These are phyloP conservation scores for Ceratocystis cubensis DNA, from an alignment of 2,329 filamentous ascomycete species.

Conservation along the genomic window DNA sequence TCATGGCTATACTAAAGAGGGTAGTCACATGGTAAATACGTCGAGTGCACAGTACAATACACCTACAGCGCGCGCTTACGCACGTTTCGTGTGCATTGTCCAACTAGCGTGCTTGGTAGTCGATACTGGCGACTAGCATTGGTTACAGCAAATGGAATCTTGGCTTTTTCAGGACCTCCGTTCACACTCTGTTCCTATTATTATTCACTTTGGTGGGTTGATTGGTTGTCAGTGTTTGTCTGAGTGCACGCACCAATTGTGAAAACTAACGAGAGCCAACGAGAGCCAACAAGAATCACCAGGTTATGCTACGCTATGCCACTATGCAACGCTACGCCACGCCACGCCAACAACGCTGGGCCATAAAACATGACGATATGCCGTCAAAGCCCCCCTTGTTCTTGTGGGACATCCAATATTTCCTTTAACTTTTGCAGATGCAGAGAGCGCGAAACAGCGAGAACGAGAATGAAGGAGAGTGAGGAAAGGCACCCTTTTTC, in stretches of 20 bases:
- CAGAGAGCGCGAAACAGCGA: slow-evolving; percentile 9
- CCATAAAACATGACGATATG: slow-evolving; percentile 9
- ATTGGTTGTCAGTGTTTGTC: background rate
- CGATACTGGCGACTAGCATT: background rate
- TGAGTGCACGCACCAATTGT: background rate
- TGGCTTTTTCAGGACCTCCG: background rate
- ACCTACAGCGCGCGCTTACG: too few species aligned
- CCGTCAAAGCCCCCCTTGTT: slow-evolving; percentile 6
- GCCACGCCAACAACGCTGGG: slow-evolving; percentile 1
- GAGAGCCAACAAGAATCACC: background rate
- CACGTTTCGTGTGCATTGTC: slow-evolving; percentile 7
- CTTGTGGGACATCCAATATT: slow-evolving; percentile 2
- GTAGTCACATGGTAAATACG: background rate
- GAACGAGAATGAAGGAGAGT: background rate
- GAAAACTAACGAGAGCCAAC: background rate
- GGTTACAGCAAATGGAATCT: background rate
- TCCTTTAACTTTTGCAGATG: background rate
- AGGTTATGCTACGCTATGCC: slow-evolving; percentile 1
- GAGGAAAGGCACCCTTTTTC: background rate
- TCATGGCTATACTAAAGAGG: background rate
- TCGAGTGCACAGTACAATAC: background rate
- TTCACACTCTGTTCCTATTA: background rate
- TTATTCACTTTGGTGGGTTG: background rate
- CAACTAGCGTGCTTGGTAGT: background rate
- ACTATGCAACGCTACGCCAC: background rate